Evolutionary conservation across 768 basidiomycete species (phyloP), one percentile per base, ranked within the genome.

Genomic region (Suillus hirtellus): DNA sequence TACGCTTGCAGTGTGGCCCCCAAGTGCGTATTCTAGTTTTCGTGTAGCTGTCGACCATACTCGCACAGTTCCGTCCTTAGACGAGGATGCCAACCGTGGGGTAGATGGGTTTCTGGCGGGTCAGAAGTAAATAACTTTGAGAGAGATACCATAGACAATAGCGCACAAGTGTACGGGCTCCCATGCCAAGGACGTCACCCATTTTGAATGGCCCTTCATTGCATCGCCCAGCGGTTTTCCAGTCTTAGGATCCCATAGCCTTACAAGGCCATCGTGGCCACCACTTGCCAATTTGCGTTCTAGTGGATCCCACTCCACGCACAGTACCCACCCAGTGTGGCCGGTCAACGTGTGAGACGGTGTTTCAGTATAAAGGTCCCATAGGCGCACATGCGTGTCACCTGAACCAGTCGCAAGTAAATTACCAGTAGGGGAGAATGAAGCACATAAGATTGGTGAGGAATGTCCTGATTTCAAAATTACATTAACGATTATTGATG

Each of bases 261-360:
- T 81, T 65, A 95, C 93, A 69, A 95, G 91, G 19, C 93, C 92
- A 74, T 99, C 96, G 71, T 98, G 90, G 0, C 95, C 95, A 1
- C 97, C 97, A 4, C 93, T 95, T 0, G 96, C 96, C 15, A 99
- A 78, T 69, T 88, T 89, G 50, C 95, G 80, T 72, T 98, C 96
- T 81, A 92, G 84, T 0, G 92, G 92, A 70, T 98, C 95, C 96
- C 96, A 99, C 71, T 98, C 97, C 5, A 95, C 92, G 68, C 95
- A 98, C 2, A 99, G 82, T 1, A 99, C 95, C 96, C 96, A 98
- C 0, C 95, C 96, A 67, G 88, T 87, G 71, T 99, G 97, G 0
- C 97, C 97, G 0, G 84, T 77, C 19, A 99, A 82, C 15, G 88
- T 89, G 72, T 93, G 90, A 46, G 92, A 93, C 1, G 97, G 96